Conservation (phyloP, 352 stramenopile genomes). For the Blastocystis sp. region DNA sequence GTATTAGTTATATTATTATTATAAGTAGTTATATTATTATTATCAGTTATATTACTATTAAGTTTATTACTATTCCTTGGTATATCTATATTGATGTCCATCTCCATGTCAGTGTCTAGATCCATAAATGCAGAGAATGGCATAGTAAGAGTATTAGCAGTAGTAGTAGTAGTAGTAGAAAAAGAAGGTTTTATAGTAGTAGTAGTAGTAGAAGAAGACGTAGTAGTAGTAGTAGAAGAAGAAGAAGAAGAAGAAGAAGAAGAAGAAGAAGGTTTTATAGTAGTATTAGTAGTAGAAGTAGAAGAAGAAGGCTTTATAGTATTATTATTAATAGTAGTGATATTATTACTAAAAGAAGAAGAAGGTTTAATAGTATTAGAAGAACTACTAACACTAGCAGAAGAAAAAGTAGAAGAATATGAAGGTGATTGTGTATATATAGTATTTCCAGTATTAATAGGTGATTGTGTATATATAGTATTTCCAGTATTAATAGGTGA, state of each 20-base stretch:
- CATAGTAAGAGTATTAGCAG: slow-evolving; percentile 24
- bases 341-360: neutral
- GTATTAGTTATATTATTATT: too few relatives aligned
- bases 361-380: slow-evolving; percentile 4
- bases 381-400: neutral
- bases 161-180: slow-evolving; percentile 5
- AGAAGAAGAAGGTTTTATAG: neutral
- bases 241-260: slow-evolving; percentile 2
- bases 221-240: slow-evolving; percentile 28
- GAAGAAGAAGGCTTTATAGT: slow-evolving; percentile 1
- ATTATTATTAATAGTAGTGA: slow-evolving; percentile 10
- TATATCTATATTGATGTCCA: too few relatives aligned
- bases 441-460: slow-evolving; percentile 3
- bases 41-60: too few relatives aligned
- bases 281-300: slow-evolving; percentile 15
- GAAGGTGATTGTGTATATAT: too few relatives aligned
- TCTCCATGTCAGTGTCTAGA: too few relatives aligned
- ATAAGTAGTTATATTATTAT: too few relatives aligned
- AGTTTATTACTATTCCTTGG: too few relatives aligned
- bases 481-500: neutral
- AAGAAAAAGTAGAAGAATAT: too few relatives aligned
- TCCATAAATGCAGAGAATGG: too few relatives aligned
- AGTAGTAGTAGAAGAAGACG: neutral
- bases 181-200: slow-evolving; percentile 16
- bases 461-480: slow-evolving; percentile 1